Evolutionary conservation across 371 early-diverging fungal genomes (phyloP).

Genomic region (Apophysomyces elegans): DNA sequence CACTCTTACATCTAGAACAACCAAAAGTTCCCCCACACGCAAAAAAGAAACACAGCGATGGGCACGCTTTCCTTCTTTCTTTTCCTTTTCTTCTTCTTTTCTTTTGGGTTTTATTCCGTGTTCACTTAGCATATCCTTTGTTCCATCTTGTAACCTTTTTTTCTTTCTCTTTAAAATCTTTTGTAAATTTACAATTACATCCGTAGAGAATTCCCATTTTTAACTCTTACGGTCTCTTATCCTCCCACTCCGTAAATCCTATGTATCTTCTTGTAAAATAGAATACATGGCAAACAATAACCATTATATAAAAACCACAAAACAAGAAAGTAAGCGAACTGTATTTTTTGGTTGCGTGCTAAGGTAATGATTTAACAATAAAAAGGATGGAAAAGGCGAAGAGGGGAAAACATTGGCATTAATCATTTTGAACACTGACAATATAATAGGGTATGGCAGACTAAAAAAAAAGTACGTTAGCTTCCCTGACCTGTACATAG

Average conservation of each 20-base stretch:
- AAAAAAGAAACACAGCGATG: too few species aligned
- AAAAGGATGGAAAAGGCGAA: not conserved
- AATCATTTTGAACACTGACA: constrained; percentile 37
- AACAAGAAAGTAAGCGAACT: too few species aligned
- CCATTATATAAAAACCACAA: too few species aligned
- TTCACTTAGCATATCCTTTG: not conserved
- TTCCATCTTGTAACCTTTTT: too few species aligned
- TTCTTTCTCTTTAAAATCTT: not conserved
- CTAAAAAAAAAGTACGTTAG: constrained; percentile 19
- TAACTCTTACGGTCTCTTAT: too few species aligned
- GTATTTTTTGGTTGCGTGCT: too few species aligned
- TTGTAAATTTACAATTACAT: constrained; percentile 4
- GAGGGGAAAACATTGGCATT: not conserved
- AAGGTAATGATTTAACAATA: too few species aligned
- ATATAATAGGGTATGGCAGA: constrained; percentile 58
- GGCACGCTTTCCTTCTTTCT: not conserved
- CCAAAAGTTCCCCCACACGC: too few species aligned
- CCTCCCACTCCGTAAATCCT: not conserved
- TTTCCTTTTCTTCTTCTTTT: not conserved
- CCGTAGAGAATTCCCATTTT: too few species aligned
- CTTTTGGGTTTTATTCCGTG: not conserved
- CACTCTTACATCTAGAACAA: not conserved
- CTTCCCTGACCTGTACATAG: not conserved
- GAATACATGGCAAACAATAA: not conserved
- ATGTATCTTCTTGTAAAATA: constrained; percentile 3